Evolutionary conservation across 2,329 filamentous ascomycete species (phyloP), one percentile per base, ranked within the genome.

Genomic region (Trichoderma koningiopsis): DNA sequence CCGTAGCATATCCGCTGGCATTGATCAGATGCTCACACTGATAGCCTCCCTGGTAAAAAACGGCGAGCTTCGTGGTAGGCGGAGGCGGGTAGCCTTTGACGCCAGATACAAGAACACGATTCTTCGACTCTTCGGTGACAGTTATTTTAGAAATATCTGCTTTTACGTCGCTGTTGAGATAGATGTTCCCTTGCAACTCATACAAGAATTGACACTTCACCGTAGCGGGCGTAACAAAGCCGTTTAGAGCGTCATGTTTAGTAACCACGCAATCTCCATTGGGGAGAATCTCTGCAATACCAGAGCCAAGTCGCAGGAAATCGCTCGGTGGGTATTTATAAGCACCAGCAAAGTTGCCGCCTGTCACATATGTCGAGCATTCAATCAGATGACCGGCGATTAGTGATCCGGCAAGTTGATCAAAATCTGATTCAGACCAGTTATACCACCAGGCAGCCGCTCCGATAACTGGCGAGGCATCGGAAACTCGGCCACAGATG

Each of bases 401-500:
- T 0, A 86, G 70, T 0, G 82, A 76, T 0, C 82, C 81, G 1
- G 84, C 84, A 8, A 87, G 80, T 31, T 78, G 72, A 70, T 87
- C 80, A 66, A 82, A 85, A 52, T 82, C 78, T 0, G 75, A 78
- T 35, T 81, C 79, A 0, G 69, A 66, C 85, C 85, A 87, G 1
- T 77, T 76, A 71, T 86, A 79, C 84, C 85, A 87, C 73, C 79
- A 86, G 77, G 82, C 83, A 0, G 85, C 84, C 0, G 83, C 83
- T 0, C 81, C 85, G 33, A 87, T 86, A 2, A 86, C 84, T 0
- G 83, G 83, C 8, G 78, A 81, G 0, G 82, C 82, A 72, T 83
- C 82, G 0, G 81, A 80, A 1, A 82, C 81, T 43, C 82, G 77
- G 3, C 82, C 81, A 61, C 80, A 82, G 19, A 83, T 77, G 52